phyloP scores from a whole-genome alignment of 495 filamentous ascomycete species.

The Xylaria bambusicola region DNA sequence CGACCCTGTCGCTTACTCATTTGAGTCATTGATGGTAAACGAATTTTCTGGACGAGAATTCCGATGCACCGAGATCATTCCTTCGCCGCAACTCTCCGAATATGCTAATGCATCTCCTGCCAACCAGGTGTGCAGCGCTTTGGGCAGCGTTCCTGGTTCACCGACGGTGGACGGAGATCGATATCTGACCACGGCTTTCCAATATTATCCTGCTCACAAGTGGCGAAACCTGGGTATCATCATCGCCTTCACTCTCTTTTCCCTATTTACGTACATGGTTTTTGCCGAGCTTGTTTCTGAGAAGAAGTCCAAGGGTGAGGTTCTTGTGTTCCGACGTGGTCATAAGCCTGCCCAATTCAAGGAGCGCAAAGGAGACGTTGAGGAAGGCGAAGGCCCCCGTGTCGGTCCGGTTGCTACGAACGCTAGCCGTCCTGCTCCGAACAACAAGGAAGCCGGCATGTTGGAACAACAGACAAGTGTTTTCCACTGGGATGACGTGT shows the following conservation, averaged over 20 bases:
- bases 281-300: slow-evolving; percentile 74
- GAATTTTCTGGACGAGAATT: slow-evolving; percentile 74
- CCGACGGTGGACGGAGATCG: slow-evolving; percentile 60
- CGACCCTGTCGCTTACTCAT: slow-evolving; percentile 82
- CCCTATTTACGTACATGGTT: slow-evolving; percentile 66
- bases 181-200: slow-evolving; percentile 64
- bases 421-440: slow-evolving; percentile 38
- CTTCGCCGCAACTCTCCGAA: slow-evolving; percentile 40
- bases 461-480: slow-evolving; percentile 64
- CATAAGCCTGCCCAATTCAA: slow-evolving; percentile 61
- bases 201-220: slow-evolving; percentile 61
- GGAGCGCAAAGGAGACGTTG: slow-evolving; percentile 55
- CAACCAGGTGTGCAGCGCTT: slow-evolving; percentile 60
- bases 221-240: slow-evolving; percentile 87
- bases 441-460: slow-evolving; percentile 48
- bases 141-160: slow-evolving; percentile 63
- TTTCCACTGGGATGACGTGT: slow-evolving; percentile 85
- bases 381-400: slow-evolving; percentile 53
- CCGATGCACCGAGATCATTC: slow-evolving; percentile 58
- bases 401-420: slow-evolving; percentile 42
- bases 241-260: slow-evolving; percentile 69
- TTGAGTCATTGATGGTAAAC: slow-evolving; percentile 88
- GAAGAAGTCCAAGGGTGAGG: slow-evolving; percentile 83
- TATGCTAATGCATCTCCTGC: slow-evolving; percentile 48
- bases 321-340: slow-evolving; percentile 81